A percentile compares a stretch with the other conserved stretches of the same genome.
Evolutionary conservation across 2,329 filamentous ascomycete species (phyloP).

Genomic region (Neophaeococcomyces aloes): DNA sequence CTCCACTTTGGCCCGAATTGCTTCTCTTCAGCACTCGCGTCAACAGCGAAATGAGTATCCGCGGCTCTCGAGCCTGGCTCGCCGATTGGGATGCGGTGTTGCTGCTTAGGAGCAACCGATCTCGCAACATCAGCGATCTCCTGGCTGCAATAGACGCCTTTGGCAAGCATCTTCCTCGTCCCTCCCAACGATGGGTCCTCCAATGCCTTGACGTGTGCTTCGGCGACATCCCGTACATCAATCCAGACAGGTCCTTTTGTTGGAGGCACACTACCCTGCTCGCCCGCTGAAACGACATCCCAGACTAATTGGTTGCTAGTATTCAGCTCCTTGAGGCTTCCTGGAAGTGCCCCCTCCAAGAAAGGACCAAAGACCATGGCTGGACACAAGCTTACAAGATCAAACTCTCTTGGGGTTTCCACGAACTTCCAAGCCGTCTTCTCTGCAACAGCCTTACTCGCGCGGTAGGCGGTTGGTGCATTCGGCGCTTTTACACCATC

Average conservation of each 20-base stretch:
- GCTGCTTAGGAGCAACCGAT: constrained; percentile 11
- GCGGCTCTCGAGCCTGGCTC: constrained; percentile 21
- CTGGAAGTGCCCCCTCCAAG: constrained; percentile 18
- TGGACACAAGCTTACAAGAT: not conserved
- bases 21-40: constrained; percentile 39
- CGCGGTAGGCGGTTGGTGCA: constrained; percentile 33
- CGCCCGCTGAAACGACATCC: constrained; percentile 22
- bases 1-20: constrained; percentile 35
- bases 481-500: constrained; percentile 25
- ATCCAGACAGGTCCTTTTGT: constrained; percentile 22
- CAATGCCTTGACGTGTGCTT: constrained; percentile 11
- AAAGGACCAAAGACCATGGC: constrained; percentile 24
- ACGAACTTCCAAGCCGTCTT: constrained; percentile 25
- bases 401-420: constrained; percentile 14
- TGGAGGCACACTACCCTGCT: constrained; percentile 18
- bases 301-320: constrained; percentile 25
- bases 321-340: constrained; percentile 20
- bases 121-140: constrained; percentile 25
- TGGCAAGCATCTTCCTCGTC: constrained; percentile 22
- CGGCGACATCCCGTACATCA: constrained; percentile 10
- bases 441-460: constrained; percentile 23
- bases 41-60: constrained; percentile 30
- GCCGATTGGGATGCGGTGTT: constrained; percentile 17
- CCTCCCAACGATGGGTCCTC: constrained; percentile 12
- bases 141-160: constrained; percentile 24